These are phyloP conservation scores for Cicer arietinum DNA, from an alignment of 306 rosid species.

Conservation along the genomic window DNA sequence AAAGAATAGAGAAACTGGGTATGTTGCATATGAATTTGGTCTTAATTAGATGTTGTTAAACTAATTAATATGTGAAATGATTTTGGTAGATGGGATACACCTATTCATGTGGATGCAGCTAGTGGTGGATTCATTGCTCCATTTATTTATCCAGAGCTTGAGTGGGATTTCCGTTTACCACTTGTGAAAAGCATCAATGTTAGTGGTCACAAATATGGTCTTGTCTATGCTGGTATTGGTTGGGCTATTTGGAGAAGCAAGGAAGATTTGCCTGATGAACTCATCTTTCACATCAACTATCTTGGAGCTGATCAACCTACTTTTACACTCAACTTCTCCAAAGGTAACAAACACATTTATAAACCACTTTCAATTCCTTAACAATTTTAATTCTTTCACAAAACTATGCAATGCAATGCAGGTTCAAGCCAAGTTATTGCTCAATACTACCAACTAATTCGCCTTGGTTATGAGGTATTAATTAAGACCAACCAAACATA, in stretches of 20 bases:
- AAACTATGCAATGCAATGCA: conserved; percentile 45
- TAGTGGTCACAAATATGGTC: conserved; percentile 93
- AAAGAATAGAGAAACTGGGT: conserved; percentile 87
- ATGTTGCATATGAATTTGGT: not conserved
- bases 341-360: conserved; percentile 51
- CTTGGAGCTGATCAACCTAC: conserved; percentile 98
- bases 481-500: conserved; percentile 17
- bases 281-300: conserved; percentile 93
- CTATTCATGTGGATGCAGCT: conserved; percentile 96
- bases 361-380: too few species aligned
- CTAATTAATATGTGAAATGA: not conserved
- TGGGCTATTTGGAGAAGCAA: conserved; percentile 92
- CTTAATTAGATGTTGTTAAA: too few species aligned
- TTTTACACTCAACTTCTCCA: conserved; percentile 96
- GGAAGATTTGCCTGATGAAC: conserved; percentile 88
- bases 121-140: conserved; percentile 98
- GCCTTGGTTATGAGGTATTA: conserved; percentile 83
- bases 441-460: conserved; percentile 91
- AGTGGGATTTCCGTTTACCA: conserved; percentile 87
- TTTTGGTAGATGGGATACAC: conserved; percentile 84
- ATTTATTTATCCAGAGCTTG: conserved; percentile 84
- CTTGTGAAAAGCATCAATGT: conserved; percentile 94
- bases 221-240: conserved; percentile 92
- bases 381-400: not conserved
- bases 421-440: conserved; percentile 98